phyloP scores from a whole-genome alignment of 768 basidiomycete genomes.

The Gymnopilus junonius region DNA sequence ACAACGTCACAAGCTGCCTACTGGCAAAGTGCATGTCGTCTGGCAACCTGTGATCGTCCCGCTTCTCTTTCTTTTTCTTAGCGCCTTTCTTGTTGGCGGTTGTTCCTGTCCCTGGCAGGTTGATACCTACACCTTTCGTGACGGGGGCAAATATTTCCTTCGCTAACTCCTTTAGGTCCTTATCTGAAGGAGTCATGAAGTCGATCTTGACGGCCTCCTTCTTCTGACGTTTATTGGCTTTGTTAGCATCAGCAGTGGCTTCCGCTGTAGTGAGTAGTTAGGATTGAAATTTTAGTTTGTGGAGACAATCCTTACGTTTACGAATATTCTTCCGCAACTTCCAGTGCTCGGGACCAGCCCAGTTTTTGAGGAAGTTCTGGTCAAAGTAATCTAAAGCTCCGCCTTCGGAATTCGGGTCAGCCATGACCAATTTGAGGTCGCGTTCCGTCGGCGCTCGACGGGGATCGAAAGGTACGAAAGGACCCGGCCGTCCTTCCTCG shows the following conservation, averaged over 20 bases:
- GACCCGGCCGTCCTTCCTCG: slow-evolving; percentile 45
- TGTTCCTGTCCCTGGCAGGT: slow-evolving; percentile 59
- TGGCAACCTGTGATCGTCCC: slow-evolving; percentile 79
- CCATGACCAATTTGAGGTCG: slow-evolving; percentile 88
- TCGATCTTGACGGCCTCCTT: slow-evolving; percentile 87
- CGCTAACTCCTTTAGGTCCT: slow-evolving; percentile 60
- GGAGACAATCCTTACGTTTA: slow-evolving; percentile 54
- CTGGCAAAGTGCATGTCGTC: slow-evolving; percentile 99
- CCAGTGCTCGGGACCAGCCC: slow-evolving; percentile 99
- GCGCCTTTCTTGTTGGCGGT: slow-evolving; percentile 40
- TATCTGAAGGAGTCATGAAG: slow-evolving; percentile 65
- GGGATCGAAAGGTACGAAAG: slow-evolving; percentile 85
- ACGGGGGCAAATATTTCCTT: slow-evolving; percentile 83
- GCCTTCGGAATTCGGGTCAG: slow-evolving; percentile 56
- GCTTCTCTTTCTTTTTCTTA: slow-evolving; percentile 66
- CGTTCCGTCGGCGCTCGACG: slow-evolving; percentile 73
- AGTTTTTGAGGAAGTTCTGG: slow-evolving; percentile 84
- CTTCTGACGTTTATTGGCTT: slow-evolving; percentile 62
- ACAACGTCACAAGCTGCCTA: slow-evolving; percentile 86
- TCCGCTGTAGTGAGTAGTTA: slow-evolving; percentile 13
- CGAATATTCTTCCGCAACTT: slow-evolving; percentile 85
- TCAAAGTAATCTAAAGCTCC: slow-evolving; percentile 91
- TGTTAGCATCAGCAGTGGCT: slow-evolving; percentile 44
- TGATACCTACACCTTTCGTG: slow-evolving; percentile 71
- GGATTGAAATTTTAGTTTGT: slow-evolving; percentile 4